A percentile compares a stretch with the other conserved stretches of the same genome.
These are phyloP conservation scores for Xerocomus spinulosus DNA, from an alignment of 768 basidiomycete species.

Conservation along the genomic window DNA sequence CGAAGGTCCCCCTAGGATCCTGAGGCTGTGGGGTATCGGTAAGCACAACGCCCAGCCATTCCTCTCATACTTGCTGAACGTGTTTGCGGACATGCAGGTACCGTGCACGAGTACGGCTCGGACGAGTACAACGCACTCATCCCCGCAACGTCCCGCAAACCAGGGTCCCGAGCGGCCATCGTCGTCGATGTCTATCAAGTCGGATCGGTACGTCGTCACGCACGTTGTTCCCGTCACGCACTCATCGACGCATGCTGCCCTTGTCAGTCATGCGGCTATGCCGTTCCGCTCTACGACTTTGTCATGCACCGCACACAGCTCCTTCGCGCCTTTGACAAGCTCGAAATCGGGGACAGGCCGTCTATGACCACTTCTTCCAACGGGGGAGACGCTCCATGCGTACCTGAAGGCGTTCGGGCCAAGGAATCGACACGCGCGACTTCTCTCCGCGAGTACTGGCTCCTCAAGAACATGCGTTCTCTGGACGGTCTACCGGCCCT, in stretches of 20 bases:
- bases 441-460: constrained; percentile 53
- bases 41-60: constrained; percentile 12
- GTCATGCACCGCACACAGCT: constrained; percentile 52
- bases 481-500: constrained; percentile 59
- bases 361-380: too few species aligned
- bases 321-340: constrained; percentile 35
- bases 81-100: constrained; percentile 35
- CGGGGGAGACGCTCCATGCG: too few species aligned
- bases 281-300: constrained; percentile 60
- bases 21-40: constrained; percentile 58
- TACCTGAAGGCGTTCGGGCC: not conserved
- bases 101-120: constrained; percentile 58
- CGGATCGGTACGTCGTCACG: constrained; percentile 36
- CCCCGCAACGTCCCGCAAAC: constrained; percentile 41
- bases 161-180: constrained; percentile 59
- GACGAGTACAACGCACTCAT: constrained; percentile 55
- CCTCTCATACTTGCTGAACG: not conserved
- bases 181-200: constrained; percentile 60
- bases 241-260: not conserved
- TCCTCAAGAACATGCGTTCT: constrained; percentile 42
- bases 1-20: constrained; percentile 55
- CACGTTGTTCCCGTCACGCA: not conserved
- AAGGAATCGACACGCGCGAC: not conserved
- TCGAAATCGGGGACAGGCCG: constrained; percentile 45
- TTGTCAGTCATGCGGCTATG: constrained; percentile 62